A percentile compares a stretch with the other conserved stretches of the same genome.
These are phyloP conservation scores for Juglanconis sp. DNA, from an alignment of 2,329 filamentous ascomycete species.

Conservation along the genomic window DNA sequence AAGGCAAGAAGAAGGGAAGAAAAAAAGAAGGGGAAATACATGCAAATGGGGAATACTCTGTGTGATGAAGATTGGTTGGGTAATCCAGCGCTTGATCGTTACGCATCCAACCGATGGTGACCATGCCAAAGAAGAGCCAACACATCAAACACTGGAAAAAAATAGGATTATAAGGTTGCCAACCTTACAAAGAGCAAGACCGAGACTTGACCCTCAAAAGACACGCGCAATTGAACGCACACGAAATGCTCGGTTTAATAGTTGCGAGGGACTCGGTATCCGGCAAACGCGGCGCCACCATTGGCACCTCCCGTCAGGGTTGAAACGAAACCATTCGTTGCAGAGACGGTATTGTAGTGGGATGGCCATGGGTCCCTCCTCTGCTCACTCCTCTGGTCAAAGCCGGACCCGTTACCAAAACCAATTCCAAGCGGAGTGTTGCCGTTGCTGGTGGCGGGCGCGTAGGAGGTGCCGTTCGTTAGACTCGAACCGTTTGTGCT, in stretches of 20 bases:
- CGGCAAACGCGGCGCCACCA: not conserved
- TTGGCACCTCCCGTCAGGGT: not conserved
- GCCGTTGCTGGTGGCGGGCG: not conserved
- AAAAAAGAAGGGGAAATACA: not conserved
- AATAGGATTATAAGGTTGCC: not conserved
- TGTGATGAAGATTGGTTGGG: not conserved
- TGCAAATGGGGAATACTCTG: not conserved
- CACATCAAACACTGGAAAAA: not conserved
- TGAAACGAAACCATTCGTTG: not conserved
- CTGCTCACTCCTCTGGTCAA: not conserved
- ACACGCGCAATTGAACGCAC: not conserved
- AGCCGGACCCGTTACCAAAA: not conserved
- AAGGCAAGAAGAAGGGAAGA: not conserved
- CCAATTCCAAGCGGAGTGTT: not conserved
- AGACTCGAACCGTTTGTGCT: not conserved
- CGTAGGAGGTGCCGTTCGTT: not conserved
- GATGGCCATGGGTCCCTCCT: constrained; percentile 7
- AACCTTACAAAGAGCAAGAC: no score
- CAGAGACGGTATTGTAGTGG: not conserved
- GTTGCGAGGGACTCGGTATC: not conserved
- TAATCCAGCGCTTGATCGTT: not conserved
- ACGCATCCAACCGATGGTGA: not conserved
- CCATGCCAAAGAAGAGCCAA: not conserved
- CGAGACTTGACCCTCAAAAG: not conserved
- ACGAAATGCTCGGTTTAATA: not conserved